Evolutionary conservation across 1,284 basidiomycete species (phyloP), one percentile per base, ranked within the genome.

Genomic region (Chondrostereum purpureum): DNA sequence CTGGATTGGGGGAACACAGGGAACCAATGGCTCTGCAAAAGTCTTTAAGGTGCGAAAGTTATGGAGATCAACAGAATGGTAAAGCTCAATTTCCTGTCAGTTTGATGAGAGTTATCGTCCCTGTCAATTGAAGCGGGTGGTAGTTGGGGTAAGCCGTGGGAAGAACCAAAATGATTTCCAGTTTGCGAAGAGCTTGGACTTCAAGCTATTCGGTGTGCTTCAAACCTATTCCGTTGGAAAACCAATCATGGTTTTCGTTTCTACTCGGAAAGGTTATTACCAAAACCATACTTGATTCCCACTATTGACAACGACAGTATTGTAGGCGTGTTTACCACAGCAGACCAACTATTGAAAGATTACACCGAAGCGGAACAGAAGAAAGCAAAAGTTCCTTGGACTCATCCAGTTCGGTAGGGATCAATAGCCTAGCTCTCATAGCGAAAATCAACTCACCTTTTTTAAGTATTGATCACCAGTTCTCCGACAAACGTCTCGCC

Each of bases 21-120:
- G 53, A 16, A 47, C 47, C 1, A 52, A 65, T 44, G 64, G 66
- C 1, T 71, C 78, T 41, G 89, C 90, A 2, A 68, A 66, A 35
- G 74, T 88, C n/a, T 88, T 85, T 59, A 76, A 87, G 70, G 91
- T 88, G 52, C 22, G 64, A 33, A 34, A 1, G 2, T 19, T 18
- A 39, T 11, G n/a, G 4, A 17, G 16, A 12, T 22, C 21, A 5
- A 17, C n/a, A n/a, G 12, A 18, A 5, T 31, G 13, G n/a, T 34
- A 14, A 35, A 16, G 16, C 11, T 48, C 19, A 6, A 12, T 27
- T 44, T 38, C 24, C 17, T 39, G 21, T 13, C 20, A 94, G 91
- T 97, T 97, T 55, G 92, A 89, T 1, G 92, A 96, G 55, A 85
- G 91, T 46, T 95, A 79, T 58, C 76, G 93, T 16, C 91, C 93